Percentiles rank a stretch among this genome's conserved stretches.
Evolutionary conservation across 75 land plant genomes (phyloP).

Genomic region (Ceratopteris richardii): DNA sequence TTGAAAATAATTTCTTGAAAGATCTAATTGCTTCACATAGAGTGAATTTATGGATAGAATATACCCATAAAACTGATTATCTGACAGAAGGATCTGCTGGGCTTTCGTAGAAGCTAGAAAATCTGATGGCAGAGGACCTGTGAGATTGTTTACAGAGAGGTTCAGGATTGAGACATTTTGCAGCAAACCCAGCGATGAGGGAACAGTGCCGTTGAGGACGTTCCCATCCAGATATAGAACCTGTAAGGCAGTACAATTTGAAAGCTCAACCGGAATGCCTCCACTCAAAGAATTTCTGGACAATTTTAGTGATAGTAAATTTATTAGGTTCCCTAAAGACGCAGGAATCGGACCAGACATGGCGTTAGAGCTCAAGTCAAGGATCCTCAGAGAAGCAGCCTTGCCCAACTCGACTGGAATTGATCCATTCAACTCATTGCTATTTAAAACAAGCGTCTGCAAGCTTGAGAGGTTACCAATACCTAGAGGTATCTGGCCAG

Average conservation of each 20-base stretch:
- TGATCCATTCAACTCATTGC: constrained; percentile 34
- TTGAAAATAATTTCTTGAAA: constrained; percentile 69
- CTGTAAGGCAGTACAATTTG: constrained; percentile 31
- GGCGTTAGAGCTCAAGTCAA: constrained; percentile 51
- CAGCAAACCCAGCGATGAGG: constrained; percentile 35
- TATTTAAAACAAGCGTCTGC: constrained; percentile 19
- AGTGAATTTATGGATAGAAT: constrained; percentile 23
- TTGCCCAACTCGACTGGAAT: constrained; percentile 46
- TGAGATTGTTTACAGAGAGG: constrained; percentile 34
- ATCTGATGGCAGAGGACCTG: constrained; percentile 34
- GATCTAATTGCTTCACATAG: constrained; percentile 27
- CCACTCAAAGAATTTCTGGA: constrained; percentile 40
- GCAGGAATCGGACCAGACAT: constrained; percentile 49
- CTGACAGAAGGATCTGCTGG: constrained; percentile 35
- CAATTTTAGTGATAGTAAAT: constrained; percentile 23
- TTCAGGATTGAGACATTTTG: constrained; percentile 20
- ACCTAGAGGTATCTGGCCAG: constrained; percentile 39
- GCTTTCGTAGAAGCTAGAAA: constrained; percentile 6
- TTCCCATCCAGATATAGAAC: constrained; percentile 56
- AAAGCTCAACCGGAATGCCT: constrained; percentile 40
- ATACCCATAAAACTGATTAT: constrained; percentile 55
- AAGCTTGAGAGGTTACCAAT: constrained; percentile 29
- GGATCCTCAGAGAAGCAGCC: constrained; percentile 26
- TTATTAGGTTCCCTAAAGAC: constrained; percentile 30
- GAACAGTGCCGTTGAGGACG: constrained; percentile 41